Evolutionary conservation across 176 grass and related monocot species (phyloP).

Genomic region (Juncus inflexus): DNA sequence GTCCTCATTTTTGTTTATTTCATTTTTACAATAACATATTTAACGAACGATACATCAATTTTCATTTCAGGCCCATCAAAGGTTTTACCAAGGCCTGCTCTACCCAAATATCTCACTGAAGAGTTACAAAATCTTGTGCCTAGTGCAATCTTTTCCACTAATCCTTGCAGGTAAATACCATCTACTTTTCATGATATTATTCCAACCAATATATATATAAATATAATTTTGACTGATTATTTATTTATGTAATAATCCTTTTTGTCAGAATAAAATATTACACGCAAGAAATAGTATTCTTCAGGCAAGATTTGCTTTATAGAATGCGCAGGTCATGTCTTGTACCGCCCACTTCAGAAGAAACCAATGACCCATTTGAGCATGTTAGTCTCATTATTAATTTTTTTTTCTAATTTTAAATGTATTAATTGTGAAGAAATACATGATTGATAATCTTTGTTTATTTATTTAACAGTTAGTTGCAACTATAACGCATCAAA

Average conservation of each 20-base stretch:
- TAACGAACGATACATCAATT: slow-evolving; percentile 18
- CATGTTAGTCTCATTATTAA: slow-evolving; percentile 39
- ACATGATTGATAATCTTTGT: neutral
- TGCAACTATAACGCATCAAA: slow-evolving; percentile 93
- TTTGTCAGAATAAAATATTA: slow-evolving; percentile 74
- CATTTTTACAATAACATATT: slow-evolving; percentile 23
- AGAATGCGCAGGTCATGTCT: slow-evolving; percentile 84
- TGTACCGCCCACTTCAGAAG: slow-evolving; percentile 69
- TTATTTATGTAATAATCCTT: slow-evolving; percentile 21
- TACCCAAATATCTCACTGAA: slow-evolving; percentile 87
- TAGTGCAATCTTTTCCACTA: slow-evolving; percentile 89
- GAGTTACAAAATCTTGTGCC: slow-evolving; percentile 84
- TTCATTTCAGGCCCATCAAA: slow-evolving; percentile 60
- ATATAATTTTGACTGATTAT: neutral
- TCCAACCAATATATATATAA: neutral
- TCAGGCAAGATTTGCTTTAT: slow-evolving; percentile 94
- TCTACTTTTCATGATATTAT: slow-evolving; percentile 7
- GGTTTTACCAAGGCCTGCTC: slow-evolving; percentile 81
- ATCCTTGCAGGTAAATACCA: slow-evolving; percentile 76
- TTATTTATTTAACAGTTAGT: slow-evolving; percentile 59
- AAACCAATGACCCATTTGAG: slow-evolving; percentile 92
- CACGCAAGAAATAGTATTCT: slow-evolving; percentile 95
- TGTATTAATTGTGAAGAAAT: neutral
- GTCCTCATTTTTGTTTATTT: slow-evolving; percentile 1
- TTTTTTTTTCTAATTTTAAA: neutral